Evolutionary conservation across 345 rosid species (phyloP).

Genomic region (Gossypium raimondii): DNA sequence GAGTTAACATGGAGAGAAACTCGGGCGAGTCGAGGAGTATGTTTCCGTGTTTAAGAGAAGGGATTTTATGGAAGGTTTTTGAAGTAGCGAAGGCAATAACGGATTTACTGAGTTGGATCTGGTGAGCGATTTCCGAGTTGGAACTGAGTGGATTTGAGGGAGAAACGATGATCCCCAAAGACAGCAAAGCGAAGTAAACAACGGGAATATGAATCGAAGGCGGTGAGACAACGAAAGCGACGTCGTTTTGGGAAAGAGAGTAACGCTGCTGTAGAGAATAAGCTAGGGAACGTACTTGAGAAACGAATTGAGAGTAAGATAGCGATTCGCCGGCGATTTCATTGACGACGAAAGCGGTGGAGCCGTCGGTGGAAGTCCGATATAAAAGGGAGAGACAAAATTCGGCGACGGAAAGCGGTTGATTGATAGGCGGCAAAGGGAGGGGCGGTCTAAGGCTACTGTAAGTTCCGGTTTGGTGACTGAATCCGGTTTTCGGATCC

Average conservation of each 20-base stretch:
- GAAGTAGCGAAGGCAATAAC: constrained; percentile 66
- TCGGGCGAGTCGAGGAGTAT: constrained; percentile 72
- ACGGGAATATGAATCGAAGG: constrained; percentile 57
- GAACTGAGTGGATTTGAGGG: constrained; percentile 74
- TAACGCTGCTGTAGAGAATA: constrained; percentile 34
- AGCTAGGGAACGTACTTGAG: constrained; percentile 45
- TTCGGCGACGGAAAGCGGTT: constrained; percentile 29
- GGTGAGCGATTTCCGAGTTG: constrained; percentile 52
- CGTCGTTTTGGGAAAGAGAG: constrained; percentile 46
- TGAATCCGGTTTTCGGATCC: constrained; percentile 49
- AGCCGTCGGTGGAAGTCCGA: constrained; percentile 19
- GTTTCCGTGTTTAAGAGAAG: constrained; percentile 35
- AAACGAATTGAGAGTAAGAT: constrained; percentile 43
- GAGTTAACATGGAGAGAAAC: constrained; percentile 46
- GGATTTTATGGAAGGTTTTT: constrained; percentile 37
- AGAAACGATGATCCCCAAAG: constrained; percentile 62
- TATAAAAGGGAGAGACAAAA: constrained; percentile 47
- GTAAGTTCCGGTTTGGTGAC: constrained; percentile 40
- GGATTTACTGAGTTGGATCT: constrained; percentile 48
- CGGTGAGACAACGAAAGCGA: constrained; percentile 62
- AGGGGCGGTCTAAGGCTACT: constrained; percentile 45
- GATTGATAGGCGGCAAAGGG: constrained; percentile 56
- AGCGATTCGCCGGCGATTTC: constrained; percentile 41
- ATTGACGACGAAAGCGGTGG: constrained; percentile 37
- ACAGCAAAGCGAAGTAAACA: constrained; percentile 65